Base-by-base conservation (phyloP, 2,329 filamentous ascomycete species). In the Colletotrichum noveboracense region DNA sequence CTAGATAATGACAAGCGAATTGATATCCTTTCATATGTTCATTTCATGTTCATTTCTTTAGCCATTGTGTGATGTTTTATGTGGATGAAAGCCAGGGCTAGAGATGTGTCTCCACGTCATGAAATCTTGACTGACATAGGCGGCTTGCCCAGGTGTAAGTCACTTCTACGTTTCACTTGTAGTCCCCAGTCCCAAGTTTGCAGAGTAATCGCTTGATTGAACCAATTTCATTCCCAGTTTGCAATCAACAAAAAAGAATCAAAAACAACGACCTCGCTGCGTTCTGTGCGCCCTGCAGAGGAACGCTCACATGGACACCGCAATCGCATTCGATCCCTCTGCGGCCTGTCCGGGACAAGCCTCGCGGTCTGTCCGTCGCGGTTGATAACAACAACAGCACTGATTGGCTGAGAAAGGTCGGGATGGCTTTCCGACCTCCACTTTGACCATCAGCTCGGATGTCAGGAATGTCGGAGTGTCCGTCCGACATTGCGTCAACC, bases 11-110 rank as follows among this genome's bases (percentile, higher is more conserved):
- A 70, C 56, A 48, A 70, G 67, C 67, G 67, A 34, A 32, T 28
- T 52, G 55, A 58, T 68, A 34, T 34, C 32, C 26, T 60, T 24
- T 32, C 24, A 38, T 21, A 36, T 18, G 18, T 90, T 93, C 83
- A 88, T 91, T 75, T 85, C 9, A 30, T 9, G 18, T 24, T 21
- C 55, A 28, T 48, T 12, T 12, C 16, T n/a, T 14, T 5, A 58
- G 26, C 13, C 21, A 14, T 32, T 21, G 0, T 32, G 32, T 21
- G 58, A 36, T 0, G 10, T 24, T 24, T 21, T 16, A 52, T 52
- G 8, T 52, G 10, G 43, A 52, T 52, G 43, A 52, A 21, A 7
- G 6, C 10, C 0, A 21, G 18, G n/a, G n/a, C 43, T 52, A 3
- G 1, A 18, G 3, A 5, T 21, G 2, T 21, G 1, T 52, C n/a